These are phyloP conservation scores for Oryza coarctata DNA, from an alignment of 176 grass and related monocot genomes.

Conservation along the genomic window DNA sequence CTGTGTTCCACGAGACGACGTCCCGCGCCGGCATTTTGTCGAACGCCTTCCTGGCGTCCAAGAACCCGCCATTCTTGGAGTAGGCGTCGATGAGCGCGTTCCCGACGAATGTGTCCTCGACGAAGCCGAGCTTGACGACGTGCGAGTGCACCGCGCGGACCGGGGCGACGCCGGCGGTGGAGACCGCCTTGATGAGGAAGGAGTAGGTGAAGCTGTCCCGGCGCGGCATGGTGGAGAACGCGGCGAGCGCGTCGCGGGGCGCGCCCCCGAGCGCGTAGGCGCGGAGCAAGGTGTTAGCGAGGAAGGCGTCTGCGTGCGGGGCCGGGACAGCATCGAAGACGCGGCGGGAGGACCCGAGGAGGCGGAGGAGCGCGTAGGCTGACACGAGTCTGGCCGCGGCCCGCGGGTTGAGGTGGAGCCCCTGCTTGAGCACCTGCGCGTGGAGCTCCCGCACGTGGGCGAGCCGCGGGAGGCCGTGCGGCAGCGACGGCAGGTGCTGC, in stretches of 20 bases:
- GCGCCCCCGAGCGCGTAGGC: constrained; percentile 53
- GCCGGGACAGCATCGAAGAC: constrained; percentile 43
- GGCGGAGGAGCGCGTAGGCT: constrained; percentile 61
- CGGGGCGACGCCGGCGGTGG: constrained; percentile 13
- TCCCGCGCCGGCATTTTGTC: constrained; percentile 47
- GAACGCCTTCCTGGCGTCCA: constrained; percentile 46
- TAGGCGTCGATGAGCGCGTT: constrained; percentile 72
- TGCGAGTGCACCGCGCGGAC: constrained; percentile 49
- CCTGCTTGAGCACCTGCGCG: constrained; percentile 57
- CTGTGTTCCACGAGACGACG: constrained; percentile 63
- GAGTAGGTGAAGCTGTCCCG: constrained; percentile 60
- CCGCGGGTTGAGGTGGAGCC: constrained; percentile 49
- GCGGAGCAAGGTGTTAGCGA: constrained; percentile 62
- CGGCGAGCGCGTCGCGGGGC: constrained; percentile 43
- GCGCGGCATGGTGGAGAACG: constrained; percentile 51
- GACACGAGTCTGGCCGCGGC: constrained; percentile 57
- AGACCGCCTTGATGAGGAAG: constrained; percentile 67
- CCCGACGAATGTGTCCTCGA: constrained; percentile 62
- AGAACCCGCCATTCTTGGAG: constrained; percentile 43
- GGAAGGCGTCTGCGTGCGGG: constrained; percentile 32
- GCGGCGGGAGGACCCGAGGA: constrained; percentile 36
- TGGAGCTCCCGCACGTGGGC: constrained; percentile 58
- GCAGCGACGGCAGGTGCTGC: background rate
- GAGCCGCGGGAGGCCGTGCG: background rate
- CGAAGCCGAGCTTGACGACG: constrained; percentile 58